Conservation (phyloP, 2,329 filamentous ascomycete species). For the Aureobasidium sp. region DNA sequence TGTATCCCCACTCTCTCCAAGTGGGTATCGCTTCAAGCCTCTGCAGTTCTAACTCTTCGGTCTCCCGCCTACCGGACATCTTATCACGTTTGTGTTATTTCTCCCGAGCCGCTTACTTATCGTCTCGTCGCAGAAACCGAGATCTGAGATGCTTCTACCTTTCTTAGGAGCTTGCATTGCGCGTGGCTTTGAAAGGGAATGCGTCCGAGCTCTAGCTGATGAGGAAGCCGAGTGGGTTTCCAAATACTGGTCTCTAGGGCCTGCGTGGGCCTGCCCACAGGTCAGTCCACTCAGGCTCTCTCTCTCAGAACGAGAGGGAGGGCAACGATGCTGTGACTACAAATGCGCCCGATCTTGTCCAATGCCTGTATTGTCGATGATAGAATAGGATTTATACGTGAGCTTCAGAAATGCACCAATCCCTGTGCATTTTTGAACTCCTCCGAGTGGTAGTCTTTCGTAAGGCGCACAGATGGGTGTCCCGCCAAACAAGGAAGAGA, state of each 20-base stretch:
- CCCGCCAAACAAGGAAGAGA: not conserved
- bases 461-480: too few species aligned
- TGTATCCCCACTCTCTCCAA: not conserved
- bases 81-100: not conserved
- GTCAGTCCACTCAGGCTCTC: too few species aligned
- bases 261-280: too few species aligned
- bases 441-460: too few species aligned
- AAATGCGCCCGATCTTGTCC: too few species aligned
- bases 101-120: not conserved
- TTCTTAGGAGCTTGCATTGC: not conserved
- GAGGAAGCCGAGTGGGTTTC: constrained; percentile 22
- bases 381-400: too few species aligned
- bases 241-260: not conserved
- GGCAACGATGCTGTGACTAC: too few species aligned
- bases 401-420: too few species aligned
- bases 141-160: not conserved
- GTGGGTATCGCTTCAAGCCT: not conserved
- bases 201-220: constrained; percentile 3
- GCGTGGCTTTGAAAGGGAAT: not conserved
- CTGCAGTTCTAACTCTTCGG: not conserved
- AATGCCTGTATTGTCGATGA: too few species aligned
- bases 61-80: not conserved
- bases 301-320: too few species aligned
- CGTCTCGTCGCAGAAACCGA: not conserved
- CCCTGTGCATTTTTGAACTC: too few species aligned